Evolutionary conservation across 1,284 basidiomycete species (phyloP).

Genomic region (Cryptococcus deneoformans): DNA sequence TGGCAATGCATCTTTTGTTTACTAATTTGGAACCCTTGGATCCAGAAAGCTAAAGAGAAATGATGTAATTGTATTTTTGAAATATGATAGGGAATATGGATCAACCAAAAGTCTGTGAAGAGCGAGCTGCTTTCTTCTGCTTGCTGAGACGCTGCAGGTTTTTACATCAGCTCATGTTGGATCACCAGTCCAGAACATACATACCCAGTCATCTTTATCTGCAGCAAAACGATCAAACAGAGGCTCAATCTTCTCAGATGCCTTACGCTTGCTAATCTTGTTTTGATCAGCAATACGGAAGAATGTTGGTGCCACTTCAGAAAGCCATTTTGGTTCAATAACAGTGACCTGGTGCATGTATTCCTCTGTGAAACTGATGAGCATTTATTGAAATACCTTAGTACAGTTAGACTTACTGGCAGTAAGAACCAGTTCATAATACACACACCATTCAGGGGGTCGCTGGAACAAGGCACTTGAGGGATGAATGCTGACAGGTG

Average conservation of each 20-base stretch:
- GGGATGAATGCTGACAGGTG: constrained; percentile 96
- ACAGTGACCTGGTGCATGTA: constrained; percentile 95
- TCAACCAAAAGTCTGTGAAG: constrained; percentile 44
- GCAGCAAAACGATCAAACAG: constrained; percentile 49
- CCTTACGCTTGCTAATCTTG: constrained; percentile 96
- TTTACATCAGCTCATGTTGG: background rate
- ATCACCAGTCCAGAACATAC: constrained; percentile 13
- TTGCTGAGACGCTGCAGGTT: constrained; percentile 42
- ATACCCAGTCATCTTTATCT: constrained; percentile 52
- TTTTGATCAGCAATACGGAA: constrained; percentile 95
- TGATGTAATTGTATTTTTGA: too few species aligned
- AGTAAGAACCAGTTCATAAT: constrained; percentile 71
- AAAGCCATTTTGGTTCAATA: constrained; percentile 97
- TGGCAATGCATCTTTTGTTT: too few species aligned
- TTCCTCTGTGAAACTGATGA: constrained; percentile 54
- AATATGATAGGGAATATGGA: too few species aligned
- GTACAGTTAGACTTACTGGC: constrained; percentile 52
- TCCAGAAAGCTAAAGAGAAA: too few species aligned
- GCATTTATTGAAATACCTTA: background rate
- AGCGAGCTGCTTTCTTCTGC: constrained; percentile 45
- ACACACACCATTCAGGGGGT: constrained; percentile 74
- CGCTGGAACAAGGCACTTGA: constrained; percentile 97
- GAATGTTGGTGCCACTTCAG: constrained; percentile 92
- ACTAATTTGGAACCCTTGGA: too few species aligned
- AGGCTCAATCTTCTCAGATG: constrained; percentile 95